Conservation (phyloP, 352 stramenopile genomes). For the Phytophthora rubi region DNA sequence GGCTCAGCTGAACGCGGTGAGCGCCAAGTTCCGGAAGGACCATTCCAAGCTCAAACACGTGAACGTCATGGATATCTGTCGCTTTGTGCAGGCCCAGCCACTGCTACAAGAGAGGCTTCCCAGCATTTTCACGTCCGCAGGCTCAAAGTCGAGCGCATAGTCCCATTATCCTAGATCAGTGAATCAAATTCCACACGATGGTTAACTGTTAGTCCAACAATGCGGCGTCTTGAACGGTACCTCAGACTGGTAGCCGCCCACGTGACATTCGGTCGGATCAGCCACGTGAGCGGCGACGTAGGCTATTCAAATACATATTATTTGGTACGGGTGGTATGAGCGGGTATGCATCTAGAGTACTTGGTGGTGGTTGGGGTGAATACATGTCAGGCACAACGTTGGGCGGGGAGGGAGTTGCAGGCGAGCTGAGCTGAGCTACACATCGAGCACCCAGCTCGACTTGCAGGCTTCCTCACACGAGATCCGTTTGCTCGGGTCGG, state of each 20-base stretch:
- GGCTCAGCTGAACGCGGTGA: conserved; percentile 35
- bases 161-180: background rate
- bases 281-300: conserved; percentile 22
- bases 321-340: conserved; percentile 39
- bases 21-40: conserved; percentile 42
- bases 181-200: background rate
- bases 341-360: conserved; percentile 49
- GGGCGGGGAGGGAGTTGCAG: background rate
- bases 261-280: background rate
- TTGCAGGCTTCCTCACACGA: conserved; percentile 88
- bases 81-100: conserved; percentile 50
- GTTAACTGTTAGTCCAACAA: background rate
- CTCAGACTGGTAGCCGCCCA: conserved; percentile 7
- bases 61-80: conserved; percentile 72
- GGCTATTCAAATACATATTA: conserved; percentile 51
- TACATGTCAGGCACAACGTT: conserved; percentile 28
- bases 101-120: conserved; percentile 35
- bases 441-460: conserved; percentile 67
- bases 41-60: conserved; percentile 51
- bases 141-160: background rate
- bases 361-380: conserved; percentile 32
- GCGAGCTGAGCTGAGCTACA: conserved; percentile 22
- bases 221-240: background rate
- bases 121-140: conserved; percentile 8
- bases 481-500: conserved; percentile 78